Conservation (phyloP, 2,329 filamentous ascomycete genomes). For the Apiospora rasikravindrae region DNA sequence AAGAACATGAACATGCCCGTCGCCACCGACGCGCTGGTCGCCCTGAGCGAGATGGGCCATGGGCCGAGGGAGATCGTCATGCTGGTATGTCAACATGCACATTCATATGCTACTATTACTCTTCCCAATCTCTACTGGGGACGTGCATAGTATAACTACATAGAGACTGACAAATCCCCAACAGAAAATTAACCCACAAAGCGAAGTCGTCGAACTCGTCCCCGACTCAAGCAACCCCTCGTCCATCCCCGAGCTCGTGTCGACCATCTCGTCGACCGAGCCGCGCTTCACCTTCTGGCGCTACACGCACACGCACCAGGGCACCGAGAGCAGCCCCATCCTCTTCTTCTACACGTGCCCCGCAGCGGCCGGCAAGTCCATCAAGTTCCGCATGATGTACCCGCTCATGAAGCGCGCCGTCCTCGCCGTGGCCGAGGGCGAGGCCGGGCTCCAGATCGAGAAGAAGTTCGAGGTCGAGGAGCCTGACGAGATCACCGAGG, state of each 20-base stretch:
- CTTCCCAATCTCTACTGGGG: slow-evolving; percentile 22
- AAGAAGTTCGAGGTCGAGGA: slow-evolving; percentile 75
- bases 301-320: slow-evolving; percentile 63
- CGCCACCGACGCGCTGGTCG: slow-evolving; percentile 66
- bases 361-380: slow-evolving; percentile 65
- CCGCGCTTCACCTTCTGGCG: slow-evolving; percentile 82
- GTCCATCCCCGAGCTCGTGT: slow-evolving; percentile 62
- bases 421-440: slow-evolving; percentile 66
- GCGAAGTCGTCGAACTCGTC: slow-evolving; percentile 72
- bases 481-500: slow-evolving; percentile 72
- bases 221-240: slow-evolving; percentile 54
- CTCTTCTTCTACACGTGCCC: slow-evolving; percentile 88
- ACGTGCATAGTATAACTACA: neutral
- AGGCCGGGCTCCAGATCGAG: slow-evolving; percentile 68
- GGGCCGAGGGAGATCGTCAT: slow-evolving; percentile 63
- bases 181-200: slow-evolving; percentile 74
- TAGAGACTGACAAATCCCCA: neutral
- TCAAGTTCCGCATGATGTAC: slow-evolving; percentile 87
- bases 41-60: slow-evolving; percentile 63
- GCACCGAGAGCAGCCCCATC: slow-evolving; percentile 60
- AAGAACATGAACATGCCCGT: slow-evolving; percentile 63
- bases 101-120: slow-evolving; percentile 21
- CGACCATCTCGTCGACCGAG: slow-evolving; percentile 67
- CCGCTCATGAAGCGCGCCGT: slow-evolving; percentile 73
- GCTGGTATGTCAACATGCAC: slow-evolving; percentile 56